Base-by-base conservation (phyloP, 2,329 filamentous ascomycete species). In the Aspergillus quadricinctus region DNA sequence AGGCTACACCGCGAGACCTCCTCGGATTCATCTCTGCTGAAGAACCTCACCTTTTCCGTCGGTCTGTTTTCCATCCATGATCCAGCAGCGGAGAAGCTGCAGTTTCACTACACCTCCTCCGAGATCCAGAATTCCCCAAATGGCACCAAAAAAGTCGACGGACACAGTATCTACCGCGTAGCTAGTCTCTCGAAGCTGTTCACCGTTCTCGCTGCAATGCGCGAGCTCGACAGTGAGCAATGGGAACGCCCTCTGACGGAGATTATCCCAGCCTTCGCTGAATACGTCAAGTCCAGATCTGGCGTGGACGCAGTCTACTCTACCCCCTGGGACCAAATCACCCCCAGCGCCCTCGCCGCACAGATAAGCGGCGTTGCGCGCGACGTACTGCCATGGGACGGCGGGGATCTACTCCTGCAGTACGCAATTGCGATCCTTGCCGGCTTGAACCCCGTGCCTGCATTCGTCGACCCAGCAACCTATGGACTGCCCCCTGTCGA, bases 261-360 rank as follows among this genome's bases (percentile, higher is more conserved):
- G 37, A 78, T 79, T 52, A 64, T 81, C 5, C 77, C 80, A 0
- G 70, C 75, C 49, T 60, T 75, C 7, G 58, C 63, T 4, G 52
- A 65, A 4, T 58, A 62, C 75, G 45, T 61, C 31, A 56, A 57
- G 9, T 45, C 65, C 55, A 41, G 58, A 61, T 46, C 61, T 52
- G 4, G 63, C 46, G 52, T 64, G 6, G 68, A 74, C 48, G 61
- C 62, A 3, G 64, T 77, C 7, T 64, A 67, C 25, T 65, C 69
- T 1, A 66, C 78, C 2, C 65, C 74, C 45, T 83, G 80, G 80
- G 72, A 80, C 37, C 74, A 78, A 9, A 67, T 83, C 31, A 82
- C 79, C 0, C 65, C 81, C 4, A 72, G 71, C 4, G 71, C 77
- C 21, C 64, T 82, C 8, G 76, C 78, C 1, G 74, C 70, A 2